A percentile compares a stretch with the other conserved stretches of the same genome.
Evolutionary conservation across 441 rosid genomes (phyloP).

Genomic region (Biscutella laevigata): DNA sequence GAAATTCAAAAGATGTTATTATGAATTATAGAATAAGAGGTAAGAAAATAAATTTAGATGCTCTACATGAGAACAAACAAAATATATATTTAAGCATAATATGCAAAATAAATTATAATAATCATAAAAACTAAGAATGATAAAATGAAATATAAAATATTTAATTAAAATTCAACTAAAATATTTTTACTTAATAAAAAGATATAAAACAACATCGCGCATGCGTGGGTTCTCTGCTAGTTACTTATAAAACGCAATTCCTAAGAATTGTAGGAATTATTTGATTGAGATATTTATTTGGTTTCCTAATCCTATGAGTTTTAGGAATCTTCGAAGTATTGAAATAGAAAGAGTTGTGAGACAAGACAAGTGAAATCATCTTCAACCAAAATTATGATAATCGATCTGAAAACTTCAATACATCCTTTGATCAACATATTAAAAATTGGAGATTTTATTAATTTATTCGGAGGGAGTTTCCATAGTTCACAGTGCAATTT

Average conservation of each 20-base stretch:
- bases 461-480: background rate
- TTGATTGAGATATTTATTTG: background rate
- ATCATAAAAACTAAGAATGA: no score
- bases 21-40: no score
- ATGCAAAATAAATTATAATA: no score
- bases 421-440: constrained; percentile 14
- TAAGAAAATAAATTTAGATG: no score
- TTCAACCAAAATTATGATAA: background rate
- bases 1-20: no score
- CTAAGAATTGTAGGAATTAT: background rate
- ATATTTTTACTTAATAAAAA: no score
- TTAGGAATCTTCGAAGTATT: background rate
- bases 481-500: constrained; percentile 7
- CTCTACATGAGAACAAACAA: no score
- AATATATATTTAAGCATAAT: no score
- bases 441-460: background rate
- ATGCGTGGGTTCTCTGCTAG: no score
- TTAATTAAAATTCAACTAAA: no score
- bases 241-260: background rate
- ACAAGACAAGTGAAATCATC: background rate
- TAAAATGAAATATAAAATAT: no score
- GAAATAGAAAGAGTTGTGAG: constrained; percentile 4
- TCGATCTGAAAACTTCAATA: constrained; percentile 1
- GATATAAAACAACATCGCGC: no score
- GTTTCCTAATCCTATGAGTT: background rate